Evolutionary conservation across 805 yeast genomes (phyloP), one percentile per base, ranked within the genome.

Genomic region (Monosporozyma aerobia): DNA sequence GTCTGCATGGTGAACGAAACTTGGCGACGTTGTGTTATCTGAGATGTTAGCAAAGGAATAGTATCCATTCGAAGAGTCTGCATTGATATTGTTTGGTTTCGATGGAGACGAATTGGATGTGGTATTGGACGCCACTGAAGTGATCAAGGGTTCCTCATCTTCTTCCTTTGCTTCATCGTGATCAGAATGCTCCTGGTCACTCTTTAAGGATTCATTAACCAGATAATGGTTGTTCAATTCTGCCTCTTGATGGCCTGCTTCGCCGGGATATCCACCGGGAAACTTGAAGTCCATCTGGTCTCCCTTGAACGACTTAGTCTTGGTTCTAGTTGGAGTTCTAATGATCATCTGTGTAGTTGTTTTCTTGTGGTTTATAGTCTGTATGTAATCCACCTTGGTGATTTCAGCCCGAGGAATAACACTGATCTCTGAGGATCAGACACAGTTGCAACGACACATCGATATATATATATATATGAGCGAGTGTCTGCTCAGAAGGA

Each of bases 221-320:
- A 67, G 35, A 50, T 60, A 62, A 52, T 65, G 69, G 46, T 67
- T 67, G 47, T 59, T 64, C 56, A 63, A 46, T 22, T 59, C 62
- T 25, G 54, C 53, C 11, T 30, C 37, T 6, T 33, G n/a, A 16
- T 14, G 25, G 29, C 11, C 19, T 13, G 14, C 19, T 19, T 39
- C 43, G 10, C 13, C 3, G 25, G 43, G 19, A 39, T 39, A 23
- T 16, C 14, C 43, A 6, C 68, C 63, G 14, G 77, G 77, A 51
- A 72, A 73, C 51, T 65, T 64, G 57, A 73, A 73, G 14, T 58
- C 68, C 67, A 69, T 63, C 55, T 73, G 76, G 1, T 69, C 59
- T 5, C 77, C 77, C 25, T 64, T 65, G 51, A 70, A 72, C 0
- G 76, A 71, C 7, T 62, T 55, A 1, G 75, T 66, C 57, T 69